phyloP scores from a whole-genome alignment of 1,284 basidiomycete species.

The Ustilago cynodontis region DNA sequence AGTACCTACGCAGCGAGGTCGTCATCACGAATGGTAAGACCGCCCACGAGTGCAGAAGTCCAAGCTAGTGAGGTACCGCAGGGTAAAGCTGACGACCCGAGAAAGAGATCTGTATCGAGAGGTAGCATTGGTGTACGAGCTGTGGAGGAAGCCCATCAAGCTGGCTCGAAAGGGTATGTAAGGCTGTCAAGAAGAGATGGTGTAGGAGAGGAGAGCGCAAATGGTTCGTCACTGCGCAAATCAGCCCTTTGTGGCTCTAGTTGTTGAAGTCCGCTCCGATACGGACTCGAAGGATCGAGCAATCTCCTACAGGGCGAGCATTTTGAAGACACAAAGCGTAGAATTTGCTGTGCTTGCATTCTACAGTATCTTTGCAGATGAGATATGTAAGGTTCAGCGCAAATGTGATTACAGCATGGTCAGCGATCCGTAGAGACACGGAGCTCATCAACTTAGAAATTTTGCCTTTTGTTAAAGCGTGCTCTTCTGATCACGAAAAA shows the following conservation, averaged over 20 bases:
- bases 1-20: constrained; percentile 45
- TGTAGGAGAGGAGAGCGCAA: neutral
- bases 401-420: neutral
- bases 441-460: neutral
- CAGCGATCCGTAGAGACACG: constrained; percentile 30
- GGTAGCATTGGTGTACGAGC: too few species aligned
- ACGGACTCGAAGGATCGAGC: neutral
- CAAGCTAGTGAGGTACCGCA: constrained; percentile 35
- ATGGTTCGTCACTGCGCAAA: neutral
- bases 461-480: neutral
- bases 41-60: constrained; percentile 43
- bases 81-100: neutral
- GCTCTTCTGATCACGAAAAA: too few species aligned
- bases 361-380: neutral
- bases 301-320: too few species aligned
- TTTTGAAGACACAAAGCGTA: too few species aligned
- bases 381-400: constrained; percentile 2
- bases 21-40: constrained; percentile 21
- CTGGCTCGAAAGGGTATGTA: too few species aligned
- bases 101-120: too few species aligned
- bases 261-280: neutral
- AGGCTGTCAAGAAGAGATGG: neutral
- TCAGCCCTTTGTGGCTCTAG: neutral
- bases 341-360: too few species aligned
- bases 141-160: too few species aligned